A percentile compares a stretch with the other conserved stretches of the same genome.
Conservation (phyloP, 352 stramenopile genomes). For the Phytopythium helicoides region DNA sequence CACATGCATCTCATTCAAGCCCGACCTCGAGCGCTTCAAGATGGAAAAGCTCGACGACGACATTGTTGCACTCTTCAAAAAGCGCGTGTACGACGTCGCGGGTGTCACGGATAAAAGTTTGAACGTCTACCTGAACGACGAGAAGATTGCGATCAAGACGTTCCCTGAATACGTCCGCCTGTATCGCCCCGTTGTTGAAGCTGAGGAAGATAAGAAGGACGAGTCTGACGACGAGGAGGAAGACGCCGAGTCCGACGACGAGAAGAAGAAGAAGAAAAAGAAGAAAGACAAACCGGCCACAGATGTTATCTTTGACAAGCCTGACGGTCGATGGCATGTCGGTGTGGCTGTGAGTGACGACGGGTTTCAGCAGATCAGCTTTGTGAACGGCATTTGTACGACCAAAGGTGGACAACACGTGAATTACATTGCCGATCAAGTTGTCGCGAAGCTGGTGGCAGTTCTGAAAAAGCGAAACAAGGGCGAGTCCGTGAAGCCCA, state of each 20-base stretch:
- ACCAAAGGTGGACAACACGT: constrained; percentile 96
- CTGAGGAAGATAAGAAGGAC: constrained; percentile 31
- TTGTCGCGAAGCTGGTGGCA: constrained; percentile 85
- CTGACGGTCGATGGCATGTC: constrained; percentile 95
- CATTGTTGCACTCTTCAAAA: constrained; percentile 96
- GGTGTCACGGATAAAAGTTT: constrained; percentile 92
- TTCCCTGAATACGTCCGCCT: constrained; percentile 95
- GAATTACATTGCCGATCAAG: constrained; percentile 90
- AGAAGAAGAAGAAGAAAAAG: constrained; percentile 22
- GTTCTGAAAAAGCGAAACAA: constrained; percentile 95
- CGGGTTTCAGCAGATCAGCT: constrained; percentile 95
- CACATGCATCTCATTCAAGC: constrained; percentile 96
- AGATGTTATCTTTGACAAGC: constrained; percentile 89
- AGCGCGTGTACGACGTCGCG: constrained; percentile 96
- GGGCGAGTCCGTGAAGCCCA: constrained; percentile 90
- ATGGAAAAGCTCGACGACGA: constrained; percentile 91
- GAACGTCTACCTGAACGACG: constrained; percentile 94
- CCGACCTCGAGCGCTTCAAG: constrained; percentile 93
- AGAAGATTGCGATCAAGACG: constrained; percentile 89
- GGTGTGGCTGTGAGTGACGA: constrained; percentile 91
- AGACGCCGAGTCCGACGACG: constrained; percentile 26
- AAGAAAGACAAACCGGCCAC: constrained; percentile 35
- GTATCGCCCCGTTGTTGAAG: constrained; percentile 57
- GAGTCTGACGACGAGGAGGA: constrained; percentile 23
- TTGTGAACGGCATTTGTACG: constrained; percentile 98